A percentile compares a stretch with the other conserved stretches of the same genome.
Conservation (phyloP, 75 land plant species). For the Isoetes taiwanensis region DNA sequence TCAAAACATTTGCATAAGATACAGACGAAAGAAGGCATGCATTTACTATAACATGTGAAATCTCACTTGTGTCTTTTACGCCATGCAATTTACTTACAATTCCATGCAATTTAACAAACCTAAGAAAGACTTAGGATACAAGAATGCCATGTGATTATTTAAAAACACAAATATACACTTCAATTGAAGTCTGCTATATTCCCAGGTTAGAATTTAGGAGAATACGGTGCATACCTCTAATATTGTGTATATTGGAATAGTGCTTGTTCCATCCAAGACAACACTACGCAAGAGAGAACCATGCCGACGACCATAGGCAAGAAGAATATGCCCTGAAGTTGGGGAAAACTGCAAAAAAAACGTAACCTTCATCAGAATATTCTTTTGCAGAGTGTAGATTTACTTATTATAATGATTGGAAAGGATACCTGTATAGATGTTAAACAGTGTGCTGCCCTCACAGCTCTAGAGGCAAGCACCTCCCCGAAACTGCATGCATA, state of each 20-base stretch:
- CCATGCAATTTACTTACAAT: background rate
- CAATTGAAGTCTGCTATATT: background rate
- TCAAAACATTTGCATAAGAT: background rate
- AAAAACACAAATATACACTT: background rate
- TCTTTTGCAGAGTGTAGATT: background rate
- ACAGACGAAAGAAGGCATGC: background rate
- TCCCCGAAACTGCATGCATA: constrained; percentile 45
- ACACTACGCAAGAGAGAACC: constrained; percentile 74
- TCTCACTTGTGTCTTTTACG: background rate
- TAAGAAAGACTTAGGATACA: background rate
- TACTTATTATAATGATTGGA: background rate
- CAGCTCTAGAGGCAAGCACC: constrained; percentile 75
- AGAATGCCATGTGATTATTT: background rate
- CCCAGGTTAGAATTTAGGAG: background rate
- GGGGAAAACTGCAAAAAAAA: constrained; percentile 71
- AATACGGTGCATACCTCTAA: constrained; percentile 44
- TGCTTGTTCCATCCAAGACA: constrained; percentile 68
- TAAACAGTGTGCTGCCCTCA: constrained; percentile 86
- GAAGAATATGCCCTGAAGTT: constrained; percentile 72
- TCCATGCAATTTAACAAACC: background rate
- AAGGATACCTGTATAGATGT: constrained; percentile 76
- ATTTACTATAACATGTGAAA: background rate
- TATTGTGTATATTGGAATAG: constrained; percentile 70
- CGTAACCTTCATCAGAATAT: background rate
- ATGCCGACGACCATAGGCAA: constrained; percentile 93